These are phyloP conservation scores for Wickerhamomyces chambardii DNA, from an alignment of 805 yeast genomes.

Conservation along the genomic window DNA sequence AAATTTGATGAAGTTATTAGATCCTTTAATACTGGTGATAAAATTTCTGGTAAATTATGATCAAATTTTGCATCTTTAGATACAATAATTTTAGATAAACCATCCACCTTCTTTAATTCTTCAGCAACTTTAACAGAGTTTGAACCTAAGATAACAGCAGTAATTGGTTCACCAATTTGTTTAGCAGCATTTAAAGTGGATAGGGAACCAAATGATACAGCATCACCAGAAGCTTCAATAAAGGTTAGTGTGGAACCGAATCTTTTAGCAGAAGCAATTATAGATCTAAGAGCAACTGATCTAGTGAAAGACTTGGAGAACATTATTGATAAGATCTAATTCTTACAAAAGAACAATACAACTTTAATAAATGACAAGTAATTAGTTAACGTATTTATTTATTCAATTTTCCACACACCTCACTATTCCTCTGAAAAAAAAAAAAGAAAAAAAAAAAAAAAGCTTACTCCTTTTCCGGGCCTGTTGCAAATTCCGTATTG, in stretches of 20 bases:
- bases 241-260: constrained; percentile 68
- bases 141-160: constrained; percentile 70
- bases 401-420: too few species aligned
- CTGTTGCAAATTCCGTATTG: too few species aligned
- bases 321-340: too few species aligned
- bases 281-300: not conserved
- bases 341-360: too few species aligned
- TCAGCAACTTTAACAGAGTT: constrained; percentile 41
- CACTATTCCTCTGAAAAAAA: too few species aligned
- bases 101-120: constrained; percentile 41
- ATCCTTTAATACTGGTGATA: constrained; percentile 56
- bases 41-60: constrained; percentile 71
- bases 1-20: constrained; percentile 26
- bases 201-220: constrained; percentile 58
- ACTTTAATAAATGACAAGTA: too few species aligned
- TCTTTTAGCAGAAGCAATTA: constrained; percentile 21
- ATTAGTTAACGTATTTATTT: too few species aligned
- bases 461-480: too few species aligned
- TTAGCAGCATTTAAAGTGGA: constrained; percentile 73
- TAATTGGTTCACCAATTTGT: constrained; percentile 66
- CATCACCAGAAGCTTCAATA: constrained; percentile 49
- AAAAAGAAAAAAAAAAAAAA: too few species aligned
- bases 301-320: constrained; percentile 2
- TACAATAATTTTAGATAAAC: constrained; percentile 32
- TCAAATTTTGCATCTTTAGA: constrained; percentile 53